phyloP scores from a whole-genome alignment of 2,329 filamentous ascomycete species.

The Xylariaceae sp. region DNA sequence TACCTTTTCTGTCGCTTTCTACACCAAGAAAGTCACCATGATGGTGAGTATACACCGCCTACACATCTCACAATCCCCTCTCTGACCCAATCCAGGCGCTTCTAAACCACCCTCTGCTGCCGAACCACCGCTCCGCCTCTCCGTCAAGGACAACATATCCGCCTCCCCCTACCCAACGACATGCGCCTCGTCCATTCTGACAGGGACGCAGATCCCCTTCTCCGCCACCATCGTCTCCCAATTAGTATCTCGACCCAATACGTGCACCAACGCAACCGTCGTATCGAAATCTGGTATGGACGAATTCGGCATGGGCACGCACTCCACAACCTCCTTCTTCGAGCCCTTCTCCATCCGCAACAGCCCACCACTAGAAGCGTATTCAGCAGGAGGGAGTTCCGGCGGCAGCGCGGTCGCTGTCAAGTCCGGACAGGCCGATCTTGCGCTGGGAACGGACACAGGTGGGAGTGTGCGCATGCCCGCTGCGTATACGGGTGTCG shows the following conservation, averaged over 20 bases:
- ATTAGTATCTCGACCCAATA: constrained; percentile 56
- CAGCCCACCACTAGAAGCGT: constrained; percentile 33
- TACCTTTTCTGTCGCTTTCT: constrained; percentile 7
- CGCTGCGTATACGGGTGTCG: constrained; percentile 76
- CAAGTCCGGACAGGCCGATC: constrained; percentile 50
- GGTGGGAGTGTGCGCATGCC: constrained; percentile 85
- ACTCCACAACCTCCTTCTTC: constrained; percentile 65
- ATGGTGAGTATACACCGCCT: constrained; percentile 3
- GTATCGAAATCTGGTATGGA: constrained; percentile 89
- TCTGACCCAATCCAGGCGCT: neutral
- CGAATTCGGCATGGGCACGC: constrained; percentile 93
- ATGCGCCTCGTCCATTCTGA: constrained; percentile 74
- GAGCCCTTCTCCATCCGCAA: constrained; percentile 64
- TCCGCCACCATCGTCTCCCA: constrained; percentile 75
- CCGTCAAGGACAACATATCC: constrained; percentile 76
- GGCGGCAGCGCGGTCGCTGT: constrained; percentile 91
- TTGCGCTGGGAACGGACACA: constrained; percentile 87
- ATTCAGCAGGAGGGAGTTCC: constrained; percentile 82
- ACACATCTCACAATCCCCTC: neutral
- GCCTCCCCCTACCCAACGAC: constrained; percentile 67
- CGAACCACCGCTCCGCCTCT: constrained; percentile 36
- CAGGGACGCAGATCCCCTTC: constrained; percentile 69
- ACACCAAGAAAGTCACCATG: constrained; percentile 16
- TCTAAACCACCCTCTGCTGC: neutral
- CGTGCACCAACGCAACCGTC: constrained; percentile 62